A percentile compares a stretch with the other conserved stretches of the same genome.
phyloP scores from a whole-genome alignment of 345 rosid genomes.

The Populus davidiana region DNA sequence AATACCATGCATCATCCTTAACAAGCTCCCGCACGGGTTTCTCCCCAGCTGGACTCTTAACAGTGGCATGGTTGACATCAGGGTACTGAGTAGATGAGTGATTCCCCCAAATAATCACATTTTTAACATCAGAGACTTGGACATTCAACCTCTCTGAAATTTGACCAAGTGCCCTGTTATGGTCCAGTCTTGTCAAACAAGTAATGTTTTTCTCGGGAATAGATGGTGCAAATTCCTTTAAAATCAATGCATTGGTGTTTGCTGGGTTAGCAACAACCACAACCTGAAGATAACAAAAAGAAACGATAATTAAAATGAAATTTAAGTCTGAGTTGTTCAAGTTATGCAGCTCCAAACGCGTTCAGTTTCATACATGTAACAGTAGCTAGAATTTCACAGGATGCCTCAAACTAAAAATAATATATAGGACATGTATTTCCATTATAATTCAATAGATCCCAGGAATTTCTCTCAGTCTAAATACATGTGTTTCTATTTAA shows the following conservation, averaged over 20 bases:
- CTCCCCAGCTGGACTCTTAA: constrained; percentile 62
- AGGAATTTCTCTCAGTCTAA: not conserved
- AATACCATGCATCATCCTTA: constrained; percentile 78
- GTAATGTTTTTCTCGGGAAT: constrained; percentile 91
- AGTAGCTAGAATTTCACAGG: not conserved
- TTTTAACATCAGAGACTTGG: constrained; percentile 88
- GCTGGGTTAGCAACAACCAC: constrained; percentile 99
- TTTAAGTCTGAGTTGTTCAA: not conserved
- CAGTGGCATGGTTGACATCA: constrained; percentile 97
- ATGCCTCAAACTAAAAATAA: not conserved
- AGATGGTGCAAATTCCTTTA: constrained; percentile 96
- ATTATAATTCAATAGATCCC: not conserved
- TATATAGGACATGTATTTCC: not conserved
- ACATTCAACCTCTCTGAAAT: constrained; percentile 84
- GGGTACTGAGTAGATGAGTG: constrained; percentile 98
- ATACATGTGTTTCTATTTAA: not conserved
- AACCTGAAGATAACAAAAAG: constrained; percentile 51
- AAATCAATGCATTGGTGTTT: constrained; percentile 94
- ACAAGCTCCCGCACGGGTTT: constrained; percentile 80
- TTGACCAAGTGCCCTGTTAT: constrained; percentile 98
- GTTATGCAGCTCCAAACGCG: not conserved
- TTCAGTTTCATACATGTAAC: not conserved
- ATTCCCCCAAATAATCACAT: constrained; percentile 96
- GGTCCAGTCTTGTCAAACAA: constrained; percentile 93
- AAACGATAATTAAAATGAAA: not conserved